phyloP scores from a whole-genome alignment of 2,329 filamentous ascomycete species.

The Apiospora saccharicola region DNA sequence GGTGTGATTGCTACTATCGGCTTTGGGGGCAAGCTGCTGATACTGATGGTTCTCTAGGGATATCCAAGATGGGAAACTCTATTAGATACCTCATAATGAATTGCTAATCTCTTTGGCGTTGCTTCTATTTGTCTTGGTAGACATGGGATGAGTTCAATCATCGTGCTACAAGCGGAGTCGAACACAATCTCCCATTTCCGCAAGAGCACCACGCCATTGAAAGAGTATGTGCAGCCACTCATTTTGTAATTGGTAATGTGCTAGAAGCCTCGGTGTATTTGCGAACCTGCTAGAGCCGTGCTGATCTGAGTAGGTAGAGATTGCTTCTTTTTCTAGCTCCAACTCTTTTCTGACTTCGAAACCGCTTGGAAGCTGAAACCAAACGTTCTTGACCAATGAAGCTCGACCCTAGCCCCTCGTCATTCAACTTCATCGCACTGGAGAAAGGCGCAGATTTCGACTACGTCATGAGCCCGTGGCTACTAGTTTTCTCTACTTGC shows the following conservation, averaged over 20 bases:
- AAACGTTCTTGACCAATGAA: background rate
- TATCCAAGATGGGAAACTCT: background rate
- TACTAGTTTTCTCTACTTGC: background rate
- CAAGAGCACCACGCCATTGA: too few relatives aligned
- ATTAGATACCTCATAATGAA: background rate
- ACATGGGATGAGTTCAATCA: background rate
- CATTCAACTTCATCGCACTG: background rate
- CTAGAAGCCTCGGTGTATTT: background rate
- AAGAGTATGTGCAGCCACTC: background rate
- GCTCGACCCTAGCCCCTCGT: background rate
- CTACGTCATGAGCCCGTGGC: background rate
- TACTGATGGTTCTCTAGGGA: background rate
- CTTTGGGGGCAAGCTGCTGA: background rate
- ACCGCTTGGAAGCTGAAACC: background rate
- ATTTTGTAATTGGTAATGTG: background rate
- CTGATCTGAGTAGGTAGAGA: background rate
- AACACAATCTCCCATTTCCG: too few relatives aligned
- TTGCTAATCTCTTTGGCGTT: background rate
- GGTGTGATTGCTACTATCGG: background rate
- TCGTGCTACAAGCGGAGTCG: too few relatives aligned
- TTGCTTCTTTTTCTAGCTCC: background rate
- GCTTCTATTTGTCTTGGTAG: too few relatives aligned
- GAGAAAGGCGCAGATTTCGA: background rate
- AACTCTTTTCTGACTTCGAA: background rate
- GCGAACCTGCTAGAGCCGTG: background rate